These are phyloP conservation scores for Entoloma clypeatum DNA, from an alignment of 1,284 basidiomycete species.

Conservation along the genomic window DNA sequence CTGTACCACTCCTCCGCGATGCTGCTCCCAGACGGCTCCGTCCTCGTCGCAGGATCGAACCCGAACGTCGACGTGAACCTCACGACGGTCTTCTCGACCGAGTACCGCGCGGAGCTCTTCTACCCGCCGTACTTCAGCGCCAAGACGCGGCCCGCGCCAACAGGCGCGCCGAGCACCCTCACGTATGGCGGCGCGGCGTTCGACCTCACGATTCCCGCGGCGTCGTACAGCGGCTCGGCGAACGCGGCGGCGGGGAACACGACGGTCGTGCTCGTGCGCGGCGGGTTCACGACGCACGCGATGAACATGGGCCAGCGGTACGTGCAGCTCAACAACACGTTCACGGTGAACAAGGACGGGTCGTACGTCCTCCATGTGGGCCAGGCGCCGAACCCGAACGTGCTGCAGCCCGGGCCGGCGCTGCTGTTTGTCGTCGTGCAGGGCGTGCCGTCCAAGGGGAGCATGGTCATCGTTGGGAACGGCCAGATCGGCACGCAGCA, in stretches of 20 bases:
- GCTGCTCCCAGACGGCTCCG: constrained; percentile 82
- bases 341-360: constrained; percentile 52
- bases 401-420: constrained; percentile 74
- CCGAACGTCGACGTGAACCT: constrained; percentile 85
- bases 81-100: constrained; percentile 73
- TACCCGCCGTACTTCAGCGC: constrained; percentile 83
- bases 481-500: constrained; percentile 63
- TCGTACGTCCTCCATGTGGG: constrained; percentile 61
- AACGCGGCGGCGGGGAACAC: constrained; percentile 74
- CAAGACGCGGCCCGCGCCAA: constrained; percentile 64
- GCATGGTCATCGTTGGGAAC: constrained; percentile 62
- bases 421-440: constrained; percentile 68
- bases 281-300: constrained; percentile 92
- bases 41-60: constrained; percentile 89
- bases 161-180: constrained; percentile 69
- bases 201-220: constrained; percentile 55
- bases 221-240: constrained; percentile 61
- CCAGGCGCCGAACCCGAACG: constrained; percentile 65
- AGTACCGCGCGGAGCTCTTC: constrained; percentile 85
- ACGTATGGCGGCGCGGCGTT: constrained; percentile 87
- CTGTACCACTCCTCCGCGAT: constrained; percentile 91
- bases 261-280: constrained; percentile 77
- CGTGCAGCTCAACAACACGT: constrained; percentile 26
- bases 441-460: constrained; percentile 69
- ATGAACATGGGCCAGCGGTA: constrained; percentile 51